These are phyloP conservation scores for Amniculicola lignicola DNA, from an alignment of 495 filamentous ascomycete genomes.

Conservation along the genomic window DNA sequence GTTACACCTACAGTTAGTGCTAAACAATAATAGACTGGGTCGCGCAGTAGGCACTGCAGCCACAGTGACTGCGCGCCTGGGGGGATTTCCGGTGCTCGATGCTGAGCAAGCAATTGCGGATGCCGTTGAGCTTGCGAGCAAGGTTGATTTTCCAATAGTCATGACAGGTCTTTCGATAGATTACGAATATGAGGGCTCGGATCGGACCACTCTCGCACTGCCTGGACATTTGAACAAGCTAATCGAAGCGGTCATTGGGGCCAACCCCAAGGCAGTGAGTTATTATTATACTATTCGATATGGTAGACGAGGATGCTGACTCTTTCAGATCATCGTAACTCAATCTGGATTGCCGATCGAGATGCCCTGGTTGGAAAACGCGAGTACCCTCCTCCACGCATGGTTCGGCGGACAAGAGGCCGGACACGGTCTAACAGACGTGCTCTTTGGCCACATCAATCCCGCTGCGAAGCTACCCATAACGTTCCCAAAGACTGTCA, in stretches of 20 bases:
- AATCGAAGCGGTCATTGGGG: constrained; percentile 49
- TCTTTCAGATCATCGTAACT: too few species aligned
- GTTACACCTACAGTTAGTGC: neutral
- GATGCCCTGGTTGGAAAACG: constrained; percentile 35
- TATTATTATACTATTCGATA: constrained; percentile 34
- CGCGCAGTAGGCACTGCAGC: neutral
- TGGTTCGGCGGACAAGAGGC: constrained; percentile 38
- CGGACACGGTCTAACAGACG: constrained; percentile 27
- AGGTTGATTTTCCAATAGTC: neutral
- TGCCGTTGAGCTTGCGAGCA: neutral
- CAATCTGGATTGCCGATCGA: constrained; percentile 34
- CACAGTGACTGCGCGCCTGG: neutral
- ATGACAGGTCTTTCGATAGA: neutral
- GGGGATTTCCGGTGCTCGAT: neutral
- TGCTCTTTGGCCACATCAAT: constrained; percentile 33
- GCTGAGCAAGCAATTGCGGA: neutral
- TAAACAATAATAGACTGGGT: neutral
- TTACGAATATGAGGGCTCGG: neutral
- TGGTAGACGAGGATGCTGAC: too few species aligned
- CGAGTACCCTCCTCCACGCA: constrained; percentile 40
- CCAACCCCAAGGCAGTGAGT: constrained; percentile 39
- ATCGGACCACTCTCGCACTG: constrained; percentile 58
- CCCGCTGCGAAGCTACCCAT: constrained; percentile 33
- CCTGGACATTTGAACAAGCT: constrained; percentile 52
- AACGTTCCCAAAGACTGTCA: constrained; percentile 23